Percentiles rank a stretch among this genome's conserved stretches.
phyloP scores from a whole-genome alignment of 306 rosid genomes.

The Glycine tomentella region DNA sequence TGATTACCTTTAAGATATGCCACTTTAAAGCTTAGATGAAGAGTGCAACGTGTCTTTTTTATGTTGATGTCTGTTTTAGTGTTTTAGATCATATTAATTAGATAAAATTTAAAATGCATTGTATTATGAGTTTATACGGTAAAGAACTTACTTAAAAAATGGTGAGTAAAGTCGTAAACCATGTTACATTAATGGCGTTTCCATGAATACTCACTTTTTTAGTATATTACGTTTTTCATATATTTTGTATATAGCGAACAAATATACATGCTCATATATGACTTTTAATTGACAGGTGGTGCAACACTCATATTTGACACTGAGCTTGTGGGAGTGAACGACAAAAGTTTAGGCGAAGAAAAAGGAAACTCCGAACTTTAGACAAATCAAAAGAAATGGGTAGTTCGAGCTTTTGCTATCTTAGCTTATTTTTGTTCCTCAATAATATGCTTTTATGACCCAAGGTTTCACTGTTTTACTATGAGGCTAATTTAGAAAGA shows the following conservation, averaged over 20 bases:
- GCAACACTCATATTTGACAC: constrained; percentile 93
- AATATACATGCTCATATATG: constrained; percentile 5
- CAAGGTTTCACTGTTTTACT: constrained; percentile 17
- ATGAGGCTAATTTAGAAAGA: constrained; percentile 37
- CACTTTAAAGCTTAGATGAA: too few relatives aligned
- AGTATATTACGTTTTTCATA: background rate
- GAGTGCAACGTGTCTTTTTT: too few relatives aligned
- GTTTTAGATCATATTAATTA: too few relatives aligned
- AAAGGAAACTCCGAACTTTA: constrained; percentile 48
- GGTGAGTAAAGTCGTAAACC: too few relatives aligned
- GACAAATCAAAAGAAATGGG: constrained; percentile 35
- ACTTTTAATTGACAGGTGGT: constrained; percentile 67
- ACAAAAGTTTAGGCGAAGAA: constrained; percentile 45
- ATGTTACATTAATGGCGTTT: background rate
- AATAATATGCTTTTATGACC: constrained; percentile 36
- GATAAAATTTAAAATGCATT: too few relatives aligned
- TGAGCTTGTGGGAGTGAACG: constrained; percentile 91
- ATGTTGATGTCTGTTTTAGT: too few relatives aligned
- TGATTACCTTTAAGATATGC: too few relatives aligned
- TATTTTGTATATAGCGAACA: background rate
- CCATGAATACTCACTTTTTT: background rate
- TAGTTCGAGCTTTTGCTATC: constrained; percentile 23
- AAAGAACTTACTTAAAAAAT: too few relatives aligned
- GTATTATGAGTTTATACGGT: too few relatives aligned
- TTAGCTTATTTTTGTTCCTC: constrained; percentile 19